phyloP scores from a whole-genome alignment of 2,329 filamentous ascomycete species.

The Fusarium nematophilum region DNA sequence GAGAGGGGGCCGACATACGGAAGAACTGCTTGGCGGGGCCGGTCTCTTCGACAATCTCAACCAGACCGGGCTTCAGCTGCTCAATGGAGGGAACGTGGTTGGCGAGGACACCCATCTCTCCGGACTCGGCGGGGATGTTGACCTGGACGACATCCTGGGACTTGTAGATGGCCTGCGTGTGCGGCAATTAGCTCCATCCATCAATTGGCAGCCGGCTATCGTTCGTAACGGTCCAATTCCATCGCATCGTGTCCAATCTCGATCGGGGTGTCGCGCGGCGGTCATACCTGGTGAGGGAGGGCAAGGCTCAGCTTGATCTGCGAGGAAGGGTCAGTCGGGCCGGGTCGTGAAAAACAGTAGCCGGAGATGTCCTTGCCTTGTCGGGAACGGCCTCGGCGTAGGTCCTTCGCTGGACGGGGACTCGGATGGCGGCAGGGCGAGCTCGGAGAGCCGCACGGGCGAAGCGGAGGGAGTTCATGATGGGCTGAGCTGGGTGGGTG shows the following conservation, averaged over 20 bases:
- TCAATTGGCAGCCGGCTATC: conserved; percentile 42
- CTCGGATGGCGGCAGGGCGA: conserved; percentile 80
- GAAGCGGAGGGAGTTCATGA: conserved; percentile 95
- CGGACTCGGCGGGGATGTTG: conserved; percentile 97
- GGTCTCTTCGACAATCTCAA: conserved; percentile 95
- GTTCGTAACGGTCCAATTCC: conserved; percentile 43
- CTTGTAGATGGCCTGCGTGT: conserved; percentile 76
- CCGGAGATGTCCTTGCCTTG: conserved; percentile 67
- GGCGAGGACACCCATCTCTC: conserved; percentile 99
- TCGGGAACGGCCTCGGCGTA: conserved; percentile 90
- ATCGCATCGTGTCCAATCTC: conserved; percentile 39
- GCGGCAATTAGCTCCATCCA: conserved; percentile 62
- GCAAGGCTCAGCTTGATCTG: conserved; percentile 97
- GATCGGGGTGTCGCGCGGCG: conserved; percentile 29
- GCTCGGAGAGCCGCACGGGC: conserved; percentile 89
- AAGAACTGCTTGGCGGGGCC: conserved; percentile 96
- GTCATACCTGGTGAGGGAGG: conserved; percentile 96
- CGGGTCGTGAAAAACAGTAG: conserved; percentile 38
- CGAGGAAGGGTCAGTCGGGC: conserved; percentile 42
- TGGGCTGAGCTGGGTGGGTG: conserved; percentile 65
- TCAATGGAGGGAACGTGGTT: conserved; percentile 99
- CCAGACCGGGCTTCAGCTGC: conserved; percentile 95
- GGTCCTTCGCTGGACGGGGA: conserved; percentile 83
- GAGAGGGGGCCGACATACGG: conserved; percentile 72
- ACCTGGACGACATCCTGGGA: conserved; percentile 86